Conservation (phyloP, 352 stramenopile genomes). For the Globisporangium nodosum region DNA sequence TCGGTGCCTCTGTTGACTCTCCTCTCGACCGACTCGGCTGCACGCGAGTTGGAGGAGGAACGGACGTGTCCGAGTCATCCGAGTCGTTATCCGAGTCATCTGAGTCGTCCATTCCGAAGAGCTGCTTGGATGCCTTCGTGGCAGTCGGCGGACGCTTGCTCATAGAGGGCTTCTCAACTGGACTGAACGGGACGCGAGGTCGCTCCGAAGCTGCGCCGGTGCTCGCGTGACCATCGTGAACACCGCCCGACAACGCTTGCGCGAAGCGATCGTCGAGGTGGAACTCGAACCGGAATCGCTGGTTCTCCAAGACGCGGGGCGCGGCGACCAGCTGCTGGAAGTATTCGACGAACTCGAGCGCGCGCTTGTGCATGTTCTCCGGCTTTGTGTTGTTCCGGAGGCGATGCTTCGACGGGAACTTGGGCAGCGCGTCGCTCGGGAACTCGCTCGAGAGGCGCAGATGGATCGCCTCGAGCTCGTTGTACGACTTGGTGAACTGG, state of each 20-base stretch:
- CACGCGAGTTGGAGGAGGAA: conserved; percentile 1
- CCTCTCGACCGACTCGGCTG: conserved; percentile 6
- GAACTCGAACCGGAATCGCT: conserved; percentile 65
- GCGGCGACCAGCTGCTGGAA: conserved; percentile 57
- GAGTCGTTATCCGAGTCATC: conserved; percentile 32
- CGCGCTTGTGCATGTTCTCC: conserved; percentile 84
- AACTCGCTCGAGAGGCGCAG: conserved; percentile 31
- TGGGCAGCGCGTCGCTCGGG: conserved; percentile 32
- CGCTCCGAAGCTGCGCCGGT: conserved; percentile 5
- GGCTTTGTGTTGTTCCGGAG: conserved; percentile 76
- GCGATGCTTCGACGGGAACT: conserved; percentile 75
- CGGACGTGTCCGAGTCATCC: conserved; percentile 45
- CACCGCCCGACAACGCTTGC: too few relatives aligned
- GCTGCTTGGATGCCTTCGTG: conserved; percentile 23
- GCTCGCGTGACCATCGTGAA: conserved; percentile 14
- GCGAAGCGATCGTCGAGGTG: conserved; percentile 33
- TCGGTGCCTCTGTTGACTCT: not conserved
- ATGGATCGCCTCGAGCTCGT: conserved; percentile 72
- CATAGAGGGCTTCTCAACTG: conserved; percentile 8
- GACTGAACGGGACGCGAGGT: conserved; percentile 8
- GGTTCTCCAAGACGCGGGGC: conserved; percentile 41
- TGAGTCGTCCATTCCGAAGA: conserved; percentile 25
- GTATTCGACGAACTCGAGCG: conserved; percentile 70
- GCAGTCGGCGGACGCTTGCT: conserved; percentile 9
- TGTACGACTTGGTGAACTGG: conserved; percentile 57